phyloP scores from a whole-genome alignment of 257 asterid species.

The Paulownia fortunei region DNA sequence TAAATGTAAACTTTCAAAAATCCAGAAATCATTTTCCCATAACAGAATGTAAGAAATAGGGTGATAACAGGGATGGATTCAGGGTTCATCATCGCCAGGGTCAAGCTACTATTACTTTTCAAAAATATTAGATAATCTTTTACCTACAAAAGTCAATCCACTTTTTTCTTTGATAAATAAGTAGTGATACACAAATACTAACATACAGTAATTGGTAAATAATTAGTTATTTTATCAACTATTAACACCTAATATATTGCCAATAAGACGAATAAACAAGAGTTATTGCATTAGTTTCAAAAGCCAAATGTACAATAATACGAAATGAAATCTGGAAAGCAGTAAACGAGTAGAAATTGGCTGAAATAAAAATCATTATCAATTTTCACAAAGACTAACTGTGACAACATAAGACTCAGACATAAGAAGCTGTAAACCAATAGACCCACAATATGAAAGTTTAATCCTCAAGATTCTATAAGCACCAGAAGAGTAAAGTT shows the following conservation, averaged over 20 bases:
- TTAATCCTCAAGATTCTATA: neutral
- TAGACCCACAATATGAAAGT: neutral
- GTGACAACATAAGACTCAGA: neutral
- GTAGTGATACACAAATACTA: neutral
- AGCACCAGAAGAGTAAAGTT: neutral
- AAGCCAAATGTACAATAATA: neutral
- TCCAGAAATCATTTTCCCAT: neutral
- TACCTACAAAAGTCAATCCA: no score
- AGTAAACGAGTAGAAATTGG: conserved; percentile 1
- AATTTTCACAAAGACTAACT: neutral
- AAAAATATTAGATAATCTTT: neutral
- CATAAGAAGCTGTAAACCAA: neutral
- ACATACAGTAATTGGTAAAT: neutral
- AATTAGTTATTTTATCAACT: no score
- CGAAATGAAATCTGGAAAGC: neutral
- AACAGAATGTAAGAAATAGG: neutral
- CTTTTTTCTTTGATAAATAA: neutral
- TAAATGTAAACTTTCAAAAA: neutral
- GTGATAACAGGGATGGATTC: neutral
- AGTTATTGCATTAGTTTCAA: neutral
- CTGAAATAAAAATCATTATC: neutral
- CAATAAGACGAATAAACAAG: neutral
- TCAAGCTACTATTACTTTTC: neutral
- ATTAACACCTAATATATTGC: neutral
- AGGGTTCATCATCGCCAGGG: neutral